These are phyloP conservation scores for Neurospora sp. DNA, from an alignment of 495 filamentous ascomycete genomes.

Conservation along the genomic window DNA sequence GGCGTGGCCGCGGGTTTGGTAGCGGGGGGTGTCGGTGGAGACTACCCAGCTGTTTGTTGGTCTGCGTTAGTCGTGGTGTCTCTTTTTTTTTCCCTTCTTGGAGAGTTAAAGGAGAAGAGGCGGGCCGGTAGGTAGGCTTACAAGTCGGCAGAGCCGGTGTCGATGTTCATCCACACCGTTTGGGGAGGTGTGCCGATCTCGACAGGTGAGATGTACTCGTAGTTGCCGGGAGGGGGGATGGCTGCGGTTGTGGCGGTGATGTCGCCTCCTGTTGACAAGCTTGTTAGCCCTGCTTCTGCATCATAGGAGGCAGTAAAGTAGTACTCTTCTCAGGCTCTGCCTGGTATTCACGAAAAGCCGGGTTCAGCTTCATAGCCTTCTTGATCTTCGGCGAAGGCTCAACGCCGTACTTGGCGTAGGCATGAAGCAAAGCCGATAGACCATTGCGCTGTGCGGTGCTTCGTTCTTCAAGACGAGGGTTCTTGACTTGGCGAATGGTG, in stretches of 20 bases:
- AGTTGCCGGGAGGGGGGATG: constrained; percentile 39
- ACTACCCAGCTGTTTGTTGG: constrained; percentile 7
- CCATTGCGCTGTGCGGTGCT: constrained; percentile 15
- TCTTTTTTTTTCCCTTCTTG: no score
- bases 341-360: background rate
- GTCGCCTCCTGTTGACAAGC: constrained; percentile 18
- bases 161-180: constrained; percentile 54
- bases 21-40: constrained; percentile 3
- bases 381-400: constrained; percentile 14
- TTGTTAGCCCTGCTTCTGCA: background rate
- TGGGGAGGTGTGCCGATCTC: constrained; percentile 43
- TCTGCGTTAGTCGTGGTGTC: constrained; percentile 8
- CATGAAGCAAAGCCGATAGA: constrained; percentile 40
- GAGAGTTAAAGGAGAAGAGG: constrained; percentile 33
- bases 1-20: constrained; percentile 30
- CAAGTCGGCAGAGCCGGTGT: constrained; percentile 66
- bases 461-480: constrained; percentile 24
- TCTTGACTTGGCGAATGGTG: constrained; percentile 40
- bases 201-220: constrained; percentile 56
- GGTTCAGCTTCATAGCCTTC: constrained; percentile 17
- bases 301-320: background rate
- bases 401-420: constrained; percentile 48
- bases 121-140: constrained; percentile 18
- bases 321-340: background rate
- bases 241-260: constrained; percentile 36